Evolutionary conservation across 805 yeast genomes (phyloP), one percentile per base, ranked within the genome.

Genomic region (Saccharomyces eubayanus): DNA sequence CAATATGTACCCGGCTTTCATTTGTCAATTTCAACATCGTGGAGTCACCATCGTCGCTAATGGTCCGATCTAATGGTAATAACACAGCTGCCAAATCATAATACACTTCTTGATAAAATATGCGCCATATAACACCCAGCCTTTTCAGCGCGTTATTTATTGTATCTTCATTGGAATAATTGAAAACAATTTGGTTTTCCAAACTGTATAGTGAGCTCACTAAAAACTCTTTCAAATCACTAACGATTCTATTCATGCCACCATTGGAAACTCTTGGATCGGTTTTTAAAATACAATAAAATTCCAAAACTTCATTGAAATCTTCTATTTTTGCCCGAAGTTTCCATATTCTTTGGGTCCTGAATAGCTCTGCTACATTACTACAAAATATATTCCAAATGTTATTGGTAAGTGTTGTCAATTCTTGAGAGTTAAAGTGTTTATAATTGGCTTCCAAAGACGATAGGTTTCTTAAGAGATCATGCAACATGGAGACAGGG

Each of bases 71-170:
- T 21, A 84, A 60, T 0, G 88, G 88, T 29, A 81, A 58, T 48
- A 83, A 78, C 0, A 81, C 74, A 0, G 83, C 85, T 49, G 81
- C 77, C 30, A 82, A 64, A 58, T 80, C 78, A 50, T 79, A 80
- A 48, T 77, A 72, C 1, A 80, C 72, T 20, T 75, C 72, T 5
- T 69, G 67, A 55, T 75, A 77, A 61, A 82, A 83, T 40, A 64
- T 67, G 6, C 72, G 72, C 87, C 87, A 83, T 2, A 78, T 68
- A 2, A 70, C 54, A 5, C 74, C 63, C 12, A 64, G 68, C 60
- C 60, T 65, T 47, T 55, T 61, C 45, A 55, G 55, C 12, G 64
- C 53, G 49, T 61, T 47, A 56, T 66, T 67, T 31, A 66, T 68
- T 6, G 53, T 56, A 14, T 48, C 55, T 40, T 57, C 65, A 8